Evolutionary conservation across 2,329 filamentous ascomycete species (phyloP).

Genomic region (Pyricularia sp.): DNA sequence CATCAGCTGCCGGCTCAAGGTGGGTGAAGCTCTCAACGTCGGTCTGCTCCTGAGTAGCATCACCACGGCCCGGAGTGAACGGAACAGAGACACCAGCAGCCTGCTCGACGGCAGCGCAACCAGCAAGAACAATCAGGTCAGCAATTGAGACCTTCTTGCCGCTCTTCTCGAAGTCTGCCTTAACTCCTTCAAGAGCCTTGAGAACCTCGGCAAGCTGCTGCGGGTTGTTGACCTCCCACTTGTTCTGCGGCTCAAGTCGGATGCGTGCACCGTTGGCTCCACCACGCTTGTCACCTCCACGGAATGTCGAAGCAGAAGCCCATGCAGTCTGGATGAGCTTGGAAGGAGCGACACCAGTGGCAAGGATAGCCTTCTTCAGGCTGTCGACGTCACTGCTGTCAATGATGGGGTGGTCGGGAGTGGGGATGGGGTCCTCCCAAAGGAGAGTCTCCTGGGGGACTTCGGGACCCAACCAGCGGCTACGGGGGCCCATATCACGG

Average conservation of each 20-base stretch:
- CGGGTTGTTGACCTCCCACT: conserved; percentile 70
- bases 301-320: conserved; percentile 64
- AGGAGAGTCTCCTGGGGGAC: conserved; percentile 58
- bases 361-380: conserved; percentile 61
- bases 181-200: conserved; percentile 50
- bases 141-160: conserved; percentile 69
- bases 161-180: conserved; percentile 56
- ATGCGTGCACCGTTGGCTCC: conserved; percentile 75
- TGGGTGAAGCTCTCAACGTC: conserved; percentile 54
- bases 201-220: conserved; percentile 54
- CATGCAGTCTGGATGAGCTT: conserved; percentile 59
- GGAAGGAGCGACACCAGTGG: conserved; percentile 46
- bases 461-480: conserved; percentile 67
- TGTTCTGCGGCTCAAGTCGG: conserved; percentile 60
- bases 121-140: conserved; percentile 70
- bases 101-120: conserved; percentile 62
- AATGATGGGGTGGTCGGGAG: conserved; percentile 45
- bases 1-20: conserved; percentile 62
- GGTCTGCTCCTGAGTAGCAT: conserved; percentile 64
- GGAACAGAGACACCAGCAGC: conserved; percentile 53
- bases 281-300: conserved; percentile 69
- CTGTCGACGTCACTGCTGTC: conserved; percentile 52
- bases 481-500: conserved; percentile 65
- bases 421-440: conserved; percentile 68
- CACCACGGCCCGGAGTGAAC: conserved; percentile 63